Conservation (phyloP, 2,329 filamentous ascomycete species). For the Pezicula rhizophila region DNA sequence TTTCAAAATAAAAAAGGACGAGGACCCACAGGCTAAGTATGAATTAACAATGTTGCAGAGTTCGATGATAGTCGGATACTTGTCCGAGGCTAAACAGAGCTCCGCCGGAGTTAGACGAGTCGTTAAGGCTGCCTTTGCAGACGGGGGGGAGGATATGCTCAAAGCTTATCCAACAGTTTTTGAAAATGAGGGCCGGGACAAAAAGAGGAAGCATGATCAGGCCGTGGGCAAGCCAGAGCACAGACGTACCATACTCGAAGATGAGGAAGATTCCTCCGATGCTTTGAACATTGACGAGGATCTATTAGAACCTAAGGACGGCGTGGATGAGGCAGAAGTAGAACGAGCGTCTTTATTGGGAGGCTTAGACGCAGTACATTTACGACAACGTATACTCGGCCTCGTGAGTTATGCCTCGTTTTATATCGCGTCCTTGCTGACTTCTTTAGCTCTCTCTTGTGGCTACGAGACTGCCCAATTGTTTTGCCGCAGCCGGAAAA, state of each 20-base stretch:
- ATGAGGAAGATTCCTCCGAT: constrained; percentile 38
- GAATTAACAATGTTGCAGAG: constrained; percentile 35
- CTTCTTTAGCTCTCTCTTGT: constrained; percentile 19
- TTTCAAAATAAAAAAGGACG: constrained; percentile 18
- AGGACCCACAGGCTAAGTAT: constrained; percentile 18
- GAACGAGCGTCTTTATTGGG: constrained; percentile 17
- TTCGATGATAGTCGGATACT: constrained; percentile 53
- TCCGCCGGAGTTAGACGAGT: constrained; percentile 43
- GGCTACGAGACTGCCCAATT: constrained; percentile 35
- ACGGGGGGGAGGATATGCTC: constrained; percentile 48
- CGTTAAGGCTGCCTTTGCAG: constrained; percentile 61
- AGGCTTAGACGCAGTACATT: constrained; percentile 20
- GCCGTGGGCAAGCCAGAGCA: background rate
- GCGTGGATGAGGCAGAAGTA: constrained; percentile 2
- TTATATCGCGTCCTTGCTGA: background rate
- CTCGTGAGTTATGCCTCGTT: constrained; percentile 16
- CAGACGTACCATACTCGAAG: constrained; percentile 24
- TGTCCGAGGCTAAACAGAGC: constrained; percentile 31
- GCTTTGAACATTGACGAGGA: background rate
- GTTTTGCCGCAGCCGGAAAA: constrained; percentile 37
- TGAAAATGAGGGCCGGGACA: constrained; percentile 49
- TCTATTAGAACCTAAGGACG: background rate
- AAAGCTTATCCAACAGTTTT: constrained; percentile 62
- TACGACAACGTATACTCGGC: constrained; percentile 23
- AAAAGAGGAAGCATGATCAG: constrained; percentile 44